A percentile compares a stretch with the other conserved stretches of the same genome.
Evolutionary conservation across 2,329 filamentous ascomycete genomes (phyloP).

Genomic region (Pestalotiopsis sp.): DNA sequence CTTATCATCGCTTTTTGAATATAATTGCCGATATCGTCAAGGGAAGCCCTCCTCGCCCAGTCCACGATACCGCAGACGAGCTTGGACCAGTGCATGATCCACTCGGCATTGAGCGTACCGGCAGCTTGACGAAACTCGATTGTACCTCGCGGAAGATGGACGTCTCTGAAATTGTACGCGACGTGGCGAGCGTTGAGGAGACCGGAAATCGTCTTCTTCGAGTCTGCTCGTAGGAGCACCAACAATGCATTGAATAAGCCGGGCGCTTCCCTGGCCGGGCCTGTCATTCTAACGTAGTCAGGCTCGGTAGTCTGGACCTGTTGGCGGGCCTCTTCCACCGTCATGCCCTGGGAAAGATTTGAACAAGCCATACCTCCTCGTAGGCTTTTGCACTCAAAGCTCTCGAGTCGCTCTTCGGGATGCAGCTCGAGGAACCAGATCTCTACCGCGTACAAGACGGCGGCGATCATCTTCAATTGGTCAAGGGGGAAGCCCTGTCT

Average conservation of each 20-base stretch:
- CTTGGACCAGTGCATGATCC: background rate
- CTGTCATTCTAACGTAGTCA: background rate
- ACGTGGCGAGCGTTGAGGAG: background rate
- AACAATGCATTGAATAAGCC: background rate
- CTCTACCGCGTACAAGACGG: background rate
- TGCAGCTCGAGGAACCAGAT: background rate
- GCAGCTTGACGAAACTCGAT: background rate
- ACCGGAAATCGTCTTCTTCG: background rate
- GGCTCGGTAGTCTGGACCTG: background rate
- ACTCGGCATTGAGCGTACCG: background rate
- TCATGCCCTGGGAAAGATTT: background rate
- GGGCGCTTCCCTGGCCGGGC: background rate
- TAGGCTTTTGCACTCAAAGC: background rate
- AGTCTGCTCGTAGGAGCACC: background rate
- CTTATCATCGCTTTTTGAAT: background rate
- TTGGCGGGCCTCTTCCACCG: background rate
- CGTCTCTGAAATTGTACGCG: background rate
- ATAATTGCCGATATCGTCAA: background rate
- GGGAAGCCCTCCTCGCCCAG: background rate
- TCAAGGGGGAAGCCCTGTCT: background rate
- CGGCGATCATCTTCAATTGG: background rate
- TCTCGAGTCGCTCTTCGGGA: background rate
- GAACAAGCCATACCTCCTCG: background rate
- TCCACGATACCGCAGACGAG: background rate
- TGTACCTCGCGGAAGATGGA: background rate